Evolutionary conservation across 1,139 yeast species (phyloP).

Genomic region (Nakaseomyces delphensis): DNA sequence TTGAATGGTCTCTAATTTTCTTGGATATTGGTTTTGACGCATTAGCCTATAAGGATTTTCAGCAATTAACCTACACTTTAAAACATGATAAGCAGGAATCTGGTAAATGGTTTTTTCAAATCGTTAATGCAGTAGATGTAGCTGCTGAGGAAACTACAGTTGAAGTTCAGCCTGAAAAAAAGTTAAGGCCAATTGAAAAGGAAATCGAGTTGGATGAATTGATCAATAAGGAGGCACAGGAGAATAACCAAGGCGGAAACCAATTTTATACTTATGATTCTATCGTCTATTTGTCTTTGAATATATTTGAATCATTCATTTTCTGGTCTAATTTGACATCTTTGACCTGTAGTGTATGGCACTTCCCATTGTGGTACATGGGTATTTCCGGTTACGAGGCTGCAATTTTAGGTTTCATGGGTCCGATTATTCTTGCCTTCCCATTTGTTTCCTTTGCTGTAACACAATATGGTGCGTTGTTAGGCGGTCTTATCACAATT

Average conservation of each 20-base stretch:
- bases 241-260: constrained; percentile 5
- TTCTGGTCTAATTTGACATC: constrained; percentile 83
- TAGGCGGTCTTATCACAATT: constrained; percentile 60
- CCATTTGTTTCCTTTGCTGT: constrained; percentile 50
- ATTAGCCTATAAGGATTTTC: constrained; percentile 65
- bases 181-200: constrained; percentile 6
- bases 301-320: constrained; percentile 52
- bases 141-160: constrained; percentile 7
- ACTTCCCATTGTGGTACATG: constrained; percentile 96
- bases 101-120: constrained; percentile 14
- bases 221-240: constrained; percentile 4
- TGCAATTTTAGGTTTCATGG: constrained; percentile 47
- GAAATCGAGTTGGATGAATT: constrained; percentile 12
- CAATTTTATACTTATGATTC: constrained; percentile 25
- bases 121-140: constrained; percentile 7
- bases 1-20: constrained; percentile 83
- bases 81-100: constrained; percentile 9
- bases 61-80: constrained; percentile 29
- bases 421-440: constrained; percentile 49
- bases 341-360: constrained; percentile 83
- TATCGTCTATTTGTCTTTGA: constrained; percentile 38
- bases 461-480: constrained; percentile 41
- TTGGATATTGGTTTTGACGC: constrained; percentile 81
- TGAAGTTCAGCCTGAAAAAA: not conserved
- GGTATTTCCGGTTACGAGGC: constrained; percentile 94